phyloP scores from a whole-genome alignment of 305 asterid genomes.

The Fraxinus floribunda region DNA sequence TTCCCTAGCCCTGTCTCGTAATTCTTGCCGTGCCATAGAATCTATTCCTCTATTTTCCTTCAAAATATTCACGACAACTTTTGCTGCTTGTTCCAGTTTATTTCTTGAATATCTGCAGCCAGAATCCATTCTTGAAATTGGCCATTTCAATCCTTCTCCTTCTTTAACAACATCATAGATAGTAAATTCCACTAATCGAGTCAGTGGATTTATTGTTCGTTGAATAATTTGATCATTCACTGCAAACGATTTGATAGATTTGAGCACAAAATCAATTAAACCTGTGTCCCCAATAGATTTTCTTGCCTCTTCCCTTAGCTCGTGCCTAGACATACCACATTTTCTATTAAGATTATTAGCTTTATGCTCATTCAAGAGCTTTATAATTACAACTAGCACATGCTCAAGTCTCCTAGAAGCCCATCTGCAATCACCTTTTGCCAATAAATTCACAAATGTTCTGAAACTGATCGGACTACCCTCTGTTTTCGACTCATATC shows the following conservation, averaged over 20 bases:
- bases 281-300: conserved; percentile 55
- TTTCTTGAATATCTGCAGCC: conserved; percentile 33
- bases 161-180: conserved; percentile 26
- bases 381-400: conserved; percentile 53
- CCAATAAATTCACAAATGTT: conserved; percentile 45
- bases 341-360: conserved; percentile 19
- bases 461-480: conserved; percentile 40
- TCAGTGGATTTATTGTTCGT: conserved; percentile 31
- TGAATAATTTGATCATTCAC: conserved; percentile 36
- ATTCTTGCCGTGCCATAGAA: conserved; percentile 28
- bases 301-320: conserved; percentile 51
- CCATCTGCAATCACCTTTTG: conserved; percentile 61
- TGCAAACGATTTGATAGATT: conserved; percentile 42
- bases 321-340: conserved; percentile 56
- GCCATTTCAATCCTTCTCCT: conserved; percentile 14
- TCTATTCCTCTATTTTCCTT: conserved; percentile 15
- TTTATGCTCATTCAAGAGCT: conserved; percentile 47
- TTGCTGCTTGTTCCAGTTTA: conserved; percentile 30
- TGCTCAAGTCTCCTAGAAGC: conserved; percentile 53
- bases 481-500: conserved; percentile 22
- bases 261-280: conserved; percentile 56
- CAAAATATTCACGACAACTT: conserved; percentile 25
- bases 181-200: conserved; percentile 36
- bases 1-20: conserved; percentile 45
- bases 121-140: conserved; percentile 1